These are phyloP conservation scores for Tetrapisispora nanseiensis DNA, from an alignment of 805 yeast genomes.

Conservation along the genomic window DNA sequence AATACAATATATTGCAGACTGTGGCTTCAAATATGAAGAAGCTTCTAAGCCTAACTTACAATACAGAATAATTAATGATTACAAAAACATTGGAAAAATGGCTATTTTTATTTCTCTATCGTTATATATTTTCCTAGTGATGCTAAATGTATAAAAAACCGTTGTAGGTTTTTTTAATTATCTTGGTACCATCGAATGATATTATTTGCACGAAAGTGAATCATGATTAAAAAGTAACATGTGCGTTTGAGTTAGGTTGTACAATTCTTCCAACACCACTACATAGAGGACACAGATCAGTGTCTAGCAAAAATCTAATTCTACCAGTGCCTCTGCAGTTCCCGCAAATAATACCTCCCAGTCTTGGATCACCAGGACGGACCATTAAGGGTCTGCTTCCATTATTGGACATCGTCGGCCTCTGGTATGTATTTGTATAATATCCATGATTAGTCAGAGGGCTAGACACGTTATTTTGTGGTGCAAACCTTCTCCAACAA, in stretches of 20 bases:
- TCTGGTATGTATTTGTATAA: slow-evolving; percentile 10
- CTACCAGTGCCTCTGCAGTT: slow-evolving; percentile 60
- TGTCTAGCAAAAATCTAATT: slow-evolving; percentile 45
- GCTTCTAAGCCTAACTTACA: too few relatives aligned
- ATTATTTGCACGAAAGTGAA: too few relatives aligned
- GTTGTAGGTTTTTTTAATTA: too few relatives aligned
- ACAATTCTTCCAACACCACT: slow-evolving; percentile 54
- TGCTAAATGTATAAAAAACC: too few relatives aligned
- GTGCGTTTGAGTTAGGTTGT: slow-evolving; percentile 2
- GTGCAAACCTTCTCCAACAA: slow-evolving; percentile 61
- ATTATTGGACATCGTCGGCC: slow-evolving; percentile 6
- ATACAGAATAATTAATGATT: too few relatives aligned
- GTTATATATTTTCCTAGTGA: too few relatives aligned
- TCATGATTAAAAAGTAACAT: slow-evolving; percentile 9
- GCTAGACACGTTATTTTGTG: slow-evolving; percentile 24
- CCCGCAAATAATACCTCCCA: slow-evolving; percentile 69
- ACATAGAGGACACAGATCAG: slow-evolving; percentile 55
- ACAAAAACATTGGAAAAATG: too few relatives aligned
- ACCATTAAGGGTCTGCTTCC: slow-evolving; percentile 33
- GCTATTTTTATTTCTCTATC: too few relatives aligned
- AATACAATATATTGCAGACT: background rate
- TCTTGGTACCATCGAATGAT: too few relatives aligned
- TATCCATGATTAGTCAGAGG: slow-evolving; percentile 7
- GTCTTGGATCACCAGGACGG: slow-evolving; percentile 66
- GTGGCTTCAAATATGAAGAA: background rate